phyloP scores from a whole-genome alignment of 176 grass and related monocot genomes.

The Avena sativa region DNA sequence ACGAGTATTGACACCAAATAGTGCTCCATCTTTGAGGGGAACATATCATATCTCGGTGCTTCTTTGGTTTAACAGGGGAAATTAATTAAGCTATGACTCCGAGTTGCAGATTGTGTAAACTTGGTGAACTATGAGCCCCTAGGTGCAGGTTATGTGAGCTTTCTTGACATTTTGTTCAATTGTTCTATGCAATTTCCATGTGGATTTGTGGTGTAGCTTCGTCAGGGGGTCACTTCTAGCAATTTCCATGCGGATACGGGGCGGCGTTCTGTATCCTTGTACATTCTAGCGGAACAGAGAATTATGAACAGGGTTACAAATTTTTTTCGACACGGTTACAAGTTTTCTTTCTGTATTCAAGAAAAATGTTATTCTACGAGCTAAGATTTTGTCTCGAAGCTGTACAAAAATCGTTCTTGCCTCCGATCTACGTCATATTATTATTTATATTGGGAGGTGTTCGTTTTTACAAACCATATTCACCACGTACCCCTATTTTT shows the following conservation, averaged over 20 bases:
- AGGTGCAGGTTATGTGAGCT: constrained; percentile 4
- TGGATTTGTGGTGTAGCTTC: neutral
- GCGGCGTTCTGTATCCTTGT: neutral
- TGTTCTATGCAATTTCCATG: neutral
- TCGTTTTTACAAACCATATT: neutral
- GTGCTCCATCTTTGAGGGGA: constrained; percentile 21
- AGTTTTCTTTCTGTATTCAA: neutral
- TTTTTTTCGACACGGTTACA: too few relatives aligned
- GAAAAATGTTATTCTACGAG: neutral
- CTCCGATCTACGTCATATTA: neutral
- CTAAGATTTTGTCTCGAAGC: neutral
- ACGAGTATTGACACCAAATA: neutral
- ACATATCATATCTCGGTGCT: constrained; percentile 16
- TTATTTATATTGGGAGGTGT: neutral
- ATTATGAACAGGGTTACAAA: neutral
- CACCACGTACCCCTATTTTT: neutral
- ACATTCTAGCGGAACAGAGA: neutral
- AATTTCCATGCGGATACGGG: too few relatives aligned
- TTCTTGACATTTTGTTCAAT: neutral
- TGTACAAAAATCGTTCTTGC: neutral
- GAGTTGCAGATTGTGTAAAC: constrained; percentile 11
- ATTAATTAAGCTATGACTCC: neutral
- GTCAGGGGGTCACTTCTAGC: neutral
- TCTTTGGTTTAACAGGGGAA: constrained; percentile 6
- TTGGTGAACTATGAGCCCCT: neutral